phyloP scores from a whole-genome alignment of 768 basidiomycete species.

The Xerocomellus dryophilus region DNA sequence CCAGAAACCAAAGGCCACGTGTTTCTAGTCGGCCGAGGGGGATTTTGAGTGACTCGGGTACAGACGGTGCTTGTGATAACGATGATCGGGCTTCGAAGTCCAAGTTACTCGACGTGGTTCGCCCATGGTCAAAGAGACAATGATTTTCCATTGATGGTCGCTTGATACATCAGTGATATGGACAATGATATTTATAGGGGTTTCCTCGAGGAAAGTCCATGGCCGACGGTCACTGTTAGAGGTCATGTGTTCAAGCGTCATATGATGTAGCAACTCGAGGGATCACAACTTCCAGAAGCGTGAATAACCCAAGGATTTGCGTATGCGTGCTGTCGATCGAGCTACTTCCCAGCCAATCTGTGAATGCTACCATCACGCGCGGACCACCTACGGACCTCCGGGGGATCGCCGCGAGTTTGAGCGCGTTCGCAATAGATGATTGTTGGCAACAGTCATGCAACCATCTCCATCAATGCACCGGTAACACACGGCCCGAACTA shows the following conservation, averaged over 20 bases:
- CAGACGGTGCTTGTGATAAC: not conserved
- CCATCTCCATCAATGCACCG: not conserved
- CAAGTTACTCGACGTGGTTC: not conserved
- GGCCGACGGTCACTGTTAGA: not conserved
- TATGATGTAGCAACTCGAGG: not conserved
- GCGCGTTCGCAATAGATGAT: not conserved
- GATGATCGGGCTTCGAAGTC: not conserved
- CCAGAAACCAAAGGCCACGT: not conserved
- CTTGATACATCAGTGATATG: slow-evolving; percentile 9
- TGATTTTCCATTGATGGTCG: not conserved
- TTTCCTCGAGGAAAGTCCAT: not conserved
- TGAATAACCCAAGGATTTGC: not conserved
- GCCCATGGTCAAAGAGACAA: not conserved
- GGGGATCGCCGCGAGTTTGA: not conserved
- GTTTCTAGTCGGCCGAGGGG: slow-evolving; percentile 1
- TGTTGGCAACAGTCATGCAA: not conserved
- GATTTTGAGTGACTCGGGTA: slow-evolving; percentile 1
- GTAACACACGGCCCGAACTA: not conserved
- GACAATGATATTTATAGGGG: not conserved
- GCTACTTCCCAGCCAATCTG: not conserved
- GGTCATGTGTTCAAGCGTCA: not conserved
- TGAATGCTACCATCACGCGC: not conserved
- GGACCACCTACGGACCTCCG: not conserved
- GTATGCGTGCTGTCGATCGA: not conserved
- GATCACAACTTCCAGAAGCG: not conserved